Base-by-base conservation (phyloP, 2,329 filamentous ascomycete genomes). In the Ascochyta pisi region DNA sequence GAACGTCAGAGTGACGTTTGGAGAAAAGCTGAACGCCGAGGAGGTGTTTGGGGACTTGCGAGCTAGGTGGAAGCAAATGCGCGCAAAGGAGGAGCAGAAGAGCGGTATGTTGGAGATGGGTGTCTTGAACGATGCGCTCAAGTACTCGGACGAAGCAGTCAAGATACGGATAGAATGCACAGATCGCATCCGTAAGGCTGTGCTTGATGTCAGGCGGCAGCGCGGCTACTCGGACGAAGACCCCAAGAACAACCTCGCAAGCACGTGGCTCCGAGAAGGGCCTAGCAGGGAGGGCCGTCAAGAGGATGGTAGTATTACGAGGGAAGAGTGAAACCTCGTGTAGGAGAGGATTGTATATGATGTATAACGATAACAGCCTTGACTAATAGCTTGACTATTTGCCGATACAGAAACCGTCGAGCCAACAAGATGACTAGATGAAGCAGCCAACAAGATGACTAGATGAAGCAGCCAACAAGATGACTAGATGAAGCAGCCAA, bases 181-280 rank as follows among this genome's bases (percentile, higher is more conserved):
- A 2, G 82, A 83, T 73, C 84, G 88, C 56, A 86, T 98, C 31
- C 83, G 95, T 44, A 83, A 89, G 51, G 89, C 96, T 72, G 89
- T 99, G 3, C 77, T 94, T 47, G 91, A 91, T 67, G 82, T 98
- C 22, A 84, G 94, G 59, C 82, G 85, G 61, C 83, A 83, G 40
- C 79, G 89, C 54, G 93, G 92, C 1, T 86, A 89, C 59, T 84
- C 89, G 0, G 92, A 96, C 57, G 89, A 96, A 64, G 91, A 96
- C 65, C 87, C 90, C 0, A 88, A 89, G 63, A 84, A 87, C 43
- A 89, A 87, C 8, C 77, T 93, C 26, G 91, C 90, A 0, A 90
- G 94, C 75, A 96, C 92, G 1, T 98, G 91, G 89, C 80, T 84
- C 33, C 76, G 78, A 61, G 86, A 86, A 67, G 84, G 84, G 0